phyloP scores from a whole-genome alignment of 768 basidiomycete genomes.

The Tremella mesenterica region DNA sequence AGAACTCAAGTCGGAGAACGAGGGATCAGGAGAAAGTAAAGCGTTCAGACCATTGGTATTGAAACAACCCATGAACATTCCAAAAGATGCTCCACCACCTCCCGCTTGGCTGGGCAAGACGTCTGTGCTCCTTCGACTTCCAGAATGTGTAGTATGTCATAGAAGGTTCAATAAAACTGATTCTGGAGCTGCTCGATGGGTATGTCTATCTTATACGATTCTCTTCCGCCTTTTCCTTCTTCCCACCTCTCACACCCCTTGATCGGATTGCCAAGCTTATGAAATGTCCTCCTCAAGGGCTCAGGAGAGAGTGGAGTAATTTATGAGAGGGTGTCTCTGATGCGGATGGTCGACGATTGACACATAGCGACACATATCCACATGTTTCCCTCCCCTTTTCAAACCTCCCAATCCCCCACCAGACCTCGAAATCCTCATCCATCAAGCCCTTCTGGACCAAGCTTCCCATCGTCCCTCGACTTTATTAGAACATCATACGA shows the following conservation, averaged over 20 bases:
- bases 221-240: not conserved
- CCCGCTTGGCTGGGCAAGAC: conserved; percentile 28
- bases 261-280: not conserved
- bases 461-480: conserved; percentile 13
- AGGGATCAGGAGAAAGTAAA: not conserved
- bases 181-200: conserved; percentile 30
- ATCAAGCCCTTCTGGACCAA: conserved; percentile 14
- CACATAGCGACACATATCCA: conserved; percentile 30
- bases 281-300: not conserved
- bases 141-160: conserved; percentile 23
- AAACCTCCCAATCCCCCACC: conserved; percentile 32
- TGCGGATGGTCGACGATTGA: not conserved
- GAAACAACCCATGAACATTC: not conserved
- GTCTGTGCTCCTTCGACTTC: conserved; percentile 10
- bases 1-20: too few species aligned
- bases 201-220: conserved; percentile 4
- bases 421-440: conserved; percentile 20
- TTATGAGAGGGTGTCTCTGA: not conserved
- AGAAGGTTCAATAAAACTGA: conserved; percentile 24
- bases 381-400: conserved; percentile 28
- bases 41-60: not conserved
- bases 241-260: not conserved
- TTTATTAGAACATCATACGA: conserved; percentile 24
- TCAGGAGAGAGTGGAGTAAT: not conserved
- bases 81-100: conserved; percentile 7